Evolutionary conservation across 73 alveolate species (phyloP), one percentile per base, ranked within the genome.

Genomic region (Paramecium pentaurelia): DNA sequence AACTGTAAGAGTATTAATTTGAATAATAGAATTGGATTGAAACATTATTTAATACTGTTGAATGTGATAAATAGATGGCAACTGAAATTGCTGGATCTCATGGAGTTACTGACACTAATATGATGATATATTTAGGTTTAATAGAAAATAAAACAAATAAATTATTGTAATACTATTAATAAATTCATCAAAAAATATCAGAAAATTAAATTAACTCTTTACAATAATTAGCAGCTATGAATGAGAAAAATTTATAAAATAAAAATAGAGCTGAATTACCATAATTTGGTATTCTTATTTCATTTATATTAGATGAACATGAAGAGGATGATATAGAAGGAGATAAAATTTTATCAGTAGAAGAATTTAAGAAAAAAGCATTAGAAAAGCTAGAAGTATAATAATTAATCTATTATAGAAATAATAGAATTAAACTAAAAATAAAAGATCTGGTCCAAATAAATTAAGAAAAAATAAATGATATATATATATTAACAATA

Each of bases 91-190:
- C 95, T 25, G 96, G 92, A 10, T 80, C 95, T 0, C 71, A 94
- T 92, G 95, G 98, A 16, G 83, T 95, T 10, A 95, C 97, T 16
- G 95, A 95, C n/a, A 95, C 93, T 28, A 94, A 95, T 54, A 95
- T 95, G 87, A 94, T 95, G 97, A 88, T 84, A 37, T 95, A 94
- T 86, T 68, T 94, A 10, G 98, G 96, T 6, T 87, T 95, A 93
- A 95, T 95, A n/a, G 98, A 95, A 92, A 86, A 92, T 58, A 95
- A 92, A 95, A 95, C 94, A 18, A 95, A 95, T 86, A 95, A 95
- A 38, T 80, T 80, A 14, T 25, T 42, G 16, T 22, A 80, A 42
- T 75, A 64, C 70, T 80, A 80, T 45, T 42, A 80, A 14, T 45
- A 25, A 36, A 80, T 80, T 45, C 91, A 80, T 80, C 12, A 80